Base-by-base conservation (phyloP, 2,329 filamentous ascomycete species). In the Celoporthe dispersa region DNA sequence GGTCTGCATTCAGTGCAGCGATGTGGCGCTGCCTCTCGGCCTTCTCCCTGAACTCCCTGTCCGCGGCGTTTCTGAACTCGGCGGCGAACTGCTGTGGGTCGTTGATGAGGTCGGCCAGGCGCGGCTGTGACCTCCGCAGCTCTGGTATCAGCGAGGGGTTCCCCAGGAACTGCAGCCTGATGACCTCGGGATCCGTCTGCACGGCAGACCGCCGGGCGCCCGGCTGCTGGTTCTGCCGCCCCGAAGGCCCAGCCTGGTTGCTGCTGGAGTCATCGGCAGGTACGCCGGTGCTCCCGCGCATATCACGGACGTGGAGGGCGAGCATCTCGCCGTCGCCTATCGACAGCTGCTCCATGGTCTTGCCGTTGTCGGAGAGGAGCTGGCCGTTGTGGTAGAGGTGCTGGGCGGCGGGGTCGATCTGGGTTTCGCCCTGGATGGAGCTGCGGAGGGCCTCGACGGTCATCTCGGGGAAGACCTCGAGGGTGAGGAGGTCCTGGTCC, bases 261-360 rank as follows among this genome's bases (percentile, higher is more conserved):
- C 31, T 53, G 19, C 33, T 22, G 3, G 31, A 78, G 79, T 65
- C 79, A 64, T 74, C 74, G 53, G 75, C 72, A 14, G 82, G 77
- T 33, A 83, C 78, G 63, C 81, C 80, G 48, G 83, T 83, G 76
- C 78, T 84, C 73, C 84, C 84, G 66, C 83, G 82, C 81, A 85
- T 86, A 74, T 89, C 86, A 72, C 88, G 81, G 71, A 97, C 91
- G 78, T 97, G 92, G 75, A 98, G 87, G 39, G 92, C 94, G 73
- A 99, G 84, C 92, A 99, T 94, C 77, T 98, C 96, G 68, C 94
- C 94, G 81, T 98, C 93, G 64, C 85, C 88, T 75, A 99, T 92
- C 57, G 91, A 88, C 41, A 94, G 87, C 76, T 95, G 87, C 74
- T 94, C 89, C 77, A 99, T 87, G 3, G 94, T 97, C 80, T 94